A percentile compares a stretch with the other conserved stretches of the same genome.
Evolutionary conservation across 331 rosid species (phyloP).

Genomic region (Quercus lobata): DNA sequence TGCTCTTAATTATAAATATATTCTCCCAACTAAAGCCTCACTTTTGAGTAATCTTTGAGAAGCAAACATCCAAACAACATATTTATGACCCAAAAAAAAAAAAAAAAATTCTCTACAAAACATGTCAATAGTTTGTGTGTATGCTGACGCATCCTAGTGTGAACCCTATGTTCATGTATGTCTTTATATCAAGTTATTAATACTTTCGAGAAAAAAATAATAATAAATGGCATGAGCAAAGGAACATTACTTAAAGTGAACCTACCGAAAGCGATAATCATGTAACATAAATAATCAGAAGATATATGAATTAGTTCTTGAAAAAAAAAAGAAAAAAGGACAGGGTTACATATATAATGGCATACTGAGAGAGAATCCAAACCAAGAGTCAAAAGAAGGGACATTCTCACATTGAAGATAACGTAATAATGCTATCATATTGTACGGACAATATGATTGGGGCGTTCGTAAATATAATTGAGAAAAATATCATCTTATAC

Average conservation of each 20-base stretch:
- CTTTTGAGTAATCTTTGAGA: neutral
- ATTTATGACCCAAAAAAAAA: no score
- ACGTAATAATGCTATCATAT: no score
- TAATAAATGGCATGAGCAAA: neutral
- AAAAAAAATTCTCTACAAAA: no score
- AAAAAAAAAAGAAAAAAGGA: no score
- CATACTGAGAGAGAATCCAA: neutral
- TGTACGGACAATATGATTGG: neutral
- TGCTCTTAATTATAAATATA: neutral
- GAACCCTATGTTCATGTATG: no score
- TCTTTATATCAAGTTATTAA: no score
- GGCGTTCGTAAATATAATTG: neutral
- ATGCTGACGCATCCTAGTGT: neutral
- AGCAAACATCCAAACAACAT: neutral
- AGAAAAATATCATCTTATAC: no score
- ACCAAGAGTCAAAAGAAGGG: neutral
- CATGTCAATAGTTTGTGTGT: neutral
- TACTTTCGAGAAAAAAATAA: neutral
- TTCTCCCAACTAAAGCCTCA: neutral
- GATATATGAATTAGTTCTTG: neutral
- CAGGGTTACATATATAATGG: neutral
- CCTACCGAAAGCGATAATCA: neutral
- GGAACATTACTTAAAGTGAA: neutral
- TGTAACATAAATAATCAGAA: neutral
- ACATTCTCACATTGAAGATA: neutral